Percentiles rank a stretch among this genome's conserved stretches.
Conservation (phyloP, 305 asterid genomes). For the Solanum aculeatissimum region DNA sequence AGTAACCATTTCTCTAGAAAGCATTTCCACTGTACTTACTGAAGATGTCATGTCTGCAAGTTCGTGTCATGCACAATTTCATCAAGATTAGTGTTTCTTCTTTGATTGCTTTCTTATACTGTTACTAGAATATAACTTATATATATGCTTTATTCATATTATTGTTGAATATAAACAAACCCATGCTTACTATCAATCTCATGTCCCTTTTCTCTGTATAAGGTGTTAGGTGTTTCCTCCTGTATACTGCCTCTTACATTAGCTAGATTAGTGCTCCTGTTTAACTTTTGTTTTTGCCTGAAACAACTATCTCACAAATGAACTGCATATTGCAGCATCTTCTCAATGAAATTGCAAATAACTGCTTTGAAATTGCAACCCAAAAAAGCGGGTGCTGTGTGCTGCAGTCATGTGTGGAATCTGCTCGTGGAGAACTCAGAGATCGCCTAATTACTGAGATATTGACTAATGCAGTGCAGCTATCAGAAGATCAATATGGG, state of each 20-base stretch:
- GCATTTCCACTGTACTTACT: background rate
- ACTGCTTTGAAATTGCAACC: conserved; percentile 48
- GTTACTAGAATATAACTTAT: background rate
- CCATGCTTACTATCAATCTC: background rate
- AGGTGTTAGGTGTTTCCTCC: background rate
- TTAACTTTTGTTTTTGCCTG: background rate
- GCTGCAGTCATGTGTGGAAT: conserved; percentile 32
- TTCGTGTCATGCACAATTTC: background rate
- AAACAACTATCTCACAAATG: conserved; percentile 9
- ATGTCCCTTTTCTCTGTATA: background rate
- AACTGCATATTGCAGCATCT: conserved; percentile 32
- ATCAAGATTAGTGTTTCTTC: background rate
- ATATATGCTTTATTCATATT: background rate
- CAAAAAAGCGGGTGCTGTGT: conserved; percentile 72
- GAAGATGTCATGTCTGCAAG: background rate
- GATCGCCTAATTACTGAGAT: conserved; percentile 12
- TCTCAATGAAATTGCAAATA: conserved; percentile 29
- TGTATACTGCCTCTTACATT: background rate
- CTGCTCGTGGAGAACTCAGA: conserved; percentile 16
- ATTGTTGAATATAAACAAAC: background rate
- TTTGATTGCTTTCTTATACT: background rate
- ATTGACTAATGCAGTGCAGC: conserved; percentile 10
- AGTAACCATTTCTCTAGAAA: background rate
- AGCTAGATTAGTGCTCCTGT: background rate
- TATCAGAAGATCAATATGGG: conserved; percentile 62